Evolutionary conservation across 2,329 filamentous ascomycete species (phyloP).

Genomic region (Leptodontidium sp.): DNA sequence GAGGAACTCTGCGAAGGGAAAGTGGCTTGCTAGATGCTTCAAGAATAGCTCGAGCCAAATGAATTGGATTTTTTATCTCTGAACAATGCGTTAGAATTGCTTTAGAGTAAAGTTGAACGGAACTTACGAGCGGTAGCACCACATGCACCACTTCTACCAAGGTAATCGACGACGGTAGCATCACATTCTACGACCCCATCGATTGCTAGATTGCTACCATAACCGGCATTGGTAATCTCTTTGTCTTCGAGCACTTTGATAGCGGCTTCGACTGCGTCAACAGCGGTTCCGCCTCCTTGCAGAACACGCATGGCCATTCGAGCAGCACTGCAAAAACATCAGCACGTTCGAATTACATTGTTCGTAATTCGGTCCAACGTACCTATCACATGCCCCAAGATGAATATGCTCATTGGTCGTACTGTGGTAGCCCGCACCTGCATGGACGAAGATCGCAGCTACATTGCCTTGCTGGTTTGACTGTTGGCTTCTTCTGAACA

Average conservation of each 20-base stretch:
- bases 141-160: conserved; percentile 90
- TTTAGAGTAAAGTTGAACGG: neutral
- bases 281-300: conserved; percentile 77
- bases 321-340: conserved; percentile 69
- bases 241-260: conserved; percentile 89
- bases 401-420: conserved; percentile 84
- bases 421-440: conserved; percentile 94
- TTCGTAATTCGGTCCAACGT: conserved; percentile 51
- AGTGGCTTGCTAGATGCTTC: conserved; percentile 78
- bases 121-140: conserved; percentile 89
- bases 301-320: conserved; percentile 83
- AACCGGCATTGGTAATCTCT: conserved; percentile 96
- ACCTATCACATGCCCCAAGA: conserved; percentile 88
- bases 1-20: conserved; percentile 88
- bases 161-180: conserved; percentile 90
- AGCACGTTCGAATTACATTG: conserved; percentile 12
- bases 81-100: neutral
- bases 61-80: conserved; percentile 95
- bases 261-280: conserved; percentile 90
- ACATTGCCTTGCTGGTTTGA: conserved; percentile 46
- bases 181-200: conserved; percentile 94
- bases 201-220: conserved; percentile 91
- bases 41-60: conserved; percentile 82
- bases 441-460: conserved; percentile 91
- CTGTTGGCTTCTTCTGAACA: conserved; percentile 32